A percentile compares a stretch with the other conserved stretches of the same genome.
phyloP scores from a whole-genome alignment of 2,329 filamentous ascomycete species.

The Pestalotiopsis sp. region DNA sequence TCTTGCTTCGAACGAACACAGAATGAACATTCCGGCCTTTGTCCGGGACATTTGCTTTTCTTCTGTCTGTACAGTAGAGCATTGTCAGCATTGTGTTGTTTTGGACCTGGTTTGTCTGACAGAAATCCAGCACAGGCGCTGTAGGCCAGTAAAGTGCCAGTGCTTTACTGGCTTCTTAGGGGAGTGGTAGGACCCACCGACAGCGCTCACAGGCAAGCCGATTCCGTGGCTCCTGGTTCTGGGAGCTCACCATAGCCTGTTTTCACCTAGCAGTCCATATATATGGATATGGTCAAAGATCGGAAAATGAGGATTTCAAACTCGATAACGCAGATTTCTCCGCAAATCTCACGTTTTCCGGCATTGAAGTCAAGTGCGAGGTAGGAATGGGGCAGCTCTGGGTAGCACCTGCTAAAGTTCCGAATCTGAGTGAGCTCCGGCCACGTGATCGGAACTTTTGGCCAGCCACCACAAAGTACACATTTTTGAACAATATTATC shows the following conservation, averaged over 20 bases:
- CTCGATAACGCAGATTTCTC: background rate
- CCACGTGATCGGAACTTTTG: background rate
- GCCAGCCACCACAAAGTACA: background rate
- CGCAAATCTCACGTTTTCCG: background rate
- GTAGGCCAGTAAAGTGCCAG: background rate
- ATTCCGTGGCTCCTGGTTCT: background rate
- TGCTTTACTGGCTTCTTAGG: background rate
- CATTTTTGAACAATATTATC: background rate
- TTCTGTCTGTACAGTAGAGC: background rate
- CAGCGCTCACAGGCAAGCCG: background rate
- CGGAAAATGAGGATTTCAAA: no score
- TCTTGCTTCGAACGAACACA: background rate
- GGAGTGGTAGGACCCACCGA: background rate
- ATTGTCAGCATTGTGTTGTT: background rate
- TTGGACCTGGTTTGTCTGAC: background rate
- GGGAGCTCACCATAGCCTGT: background rate
- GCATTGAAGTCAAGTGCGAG: no score
- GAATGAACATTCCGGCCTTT: background rate
- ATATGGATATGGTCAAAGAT: background rate
- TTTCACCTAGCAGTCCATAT: background rate
- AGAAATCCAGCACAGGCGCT: background rate
- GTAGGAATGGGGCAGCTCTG: no score
- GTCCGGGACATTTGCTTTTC: background rate
- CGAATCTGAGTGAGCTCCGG: background rate
- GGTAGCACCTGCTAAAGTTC: background rate